A percentile compares a stretch with the other conserved stretches of the same genome.
These are phyloP conservation scores for Corylus americana DNA, from an alignment of 306 rosid species.

Conservation along the genomic window DNA sequence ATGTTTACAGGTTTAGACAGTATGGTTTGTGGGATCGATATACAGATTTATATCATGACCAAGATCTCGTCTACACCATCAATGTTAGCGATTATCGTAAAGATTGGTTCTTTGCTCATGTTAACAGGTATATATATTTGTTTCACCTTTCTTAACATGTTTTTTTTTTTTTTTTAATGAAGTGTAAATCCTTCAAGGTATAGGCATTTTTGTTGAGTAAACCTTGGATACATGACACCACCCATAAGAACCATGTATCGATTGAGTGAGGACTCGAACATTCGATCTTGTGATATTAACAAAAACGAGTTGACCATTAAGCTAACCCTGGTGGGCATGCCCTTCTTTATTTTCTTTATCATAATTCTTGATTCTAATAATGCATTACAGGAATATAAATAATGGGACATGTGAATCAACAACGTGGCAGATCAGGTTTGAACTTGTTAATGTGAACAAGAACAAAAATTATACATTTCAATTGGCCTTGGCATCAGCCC, in stretches of 20 bases:
- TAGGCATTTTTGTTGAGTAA: too few species aligned
- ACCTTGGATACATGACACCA: too few species aligned
- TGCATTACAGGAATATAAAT: constrained; percentile 22
- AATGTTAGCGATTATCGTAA: constrained; percentile 29
- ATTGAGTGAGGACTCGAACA: too few species aligned
- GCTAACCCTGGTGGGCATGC: too few species aligned
- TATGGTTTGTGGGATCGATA: constrained; percentile 73
- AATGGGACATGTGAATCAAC: constrained; percentile 40
- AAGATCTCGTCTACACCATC: constrained; percentile 52
- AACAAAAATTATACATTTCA: constrained; percentile 63
- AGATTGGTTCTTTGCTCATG: constrained; percentile 71
- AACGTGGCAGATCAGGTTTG: constrained; percentile 69
- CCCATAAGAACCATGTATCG: too few species aligned
- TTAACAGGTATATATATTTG: constrained; percentile 33
- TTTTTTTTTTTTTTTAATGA: too few species aligned
- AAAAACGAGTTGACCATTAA: too few species aligned
- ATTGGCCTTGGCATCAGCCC: constrained; percentile 63
- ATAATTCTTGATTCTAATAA: too few species aligned
- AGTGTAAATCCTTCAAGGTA: too few species aligned
- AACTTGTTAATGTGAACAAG: constrained; percentile 23
- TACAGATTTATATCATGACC: constrained; percentile 40
- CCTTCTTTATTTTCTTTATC: too few species aligned
- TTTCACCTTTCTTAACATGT: too few species aligned
- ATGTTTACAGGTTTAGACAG: constrained; percentile 50
- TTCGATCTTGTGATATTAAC: too few species aligned